Percentiles rank a stretch among this genome's conserved stretches.
Evolutionary conservation across 495 filamentous ascomycete genomes (phyloP).

Genomic region (Neurospora sp.): DNA sequence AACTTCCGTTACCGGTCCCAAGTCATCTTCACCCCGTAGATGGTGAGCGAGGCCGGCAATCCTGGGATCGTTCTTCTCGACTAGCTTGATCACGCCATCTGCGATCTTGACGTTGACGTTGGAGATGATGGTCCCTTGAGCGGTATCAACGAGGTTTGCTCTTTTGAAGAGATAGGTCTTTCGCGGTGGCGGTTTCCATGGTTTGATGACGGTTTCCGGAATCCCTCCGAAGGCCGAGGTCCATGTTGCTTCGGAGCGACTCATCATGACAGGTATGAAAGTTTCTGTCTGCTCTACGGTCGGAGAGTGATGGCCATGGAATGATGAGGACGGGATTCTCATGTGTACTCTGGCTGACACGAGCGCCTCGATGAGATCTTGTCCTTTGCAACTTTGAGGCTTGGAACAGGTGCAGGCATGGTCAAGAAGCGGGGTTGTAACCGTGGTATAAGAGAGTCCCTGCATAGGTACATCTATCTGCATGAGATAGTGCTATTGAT

Average conservation of each 20-base stretch:
- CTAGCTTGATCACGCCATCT: slow-evolving; percentile 14
- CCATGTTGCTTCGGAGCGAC: not conserved
- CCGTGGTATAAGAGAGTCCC: not conserved
- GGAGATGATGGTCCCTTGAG: slow-evolving; percentile 15
- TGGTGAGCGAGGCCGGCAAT: not conserved
- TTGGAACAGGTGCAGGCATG: not conserved
- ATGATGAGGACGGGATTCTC: not conserved
- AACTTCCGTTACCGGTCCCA: slow-evolving; percentile 13
- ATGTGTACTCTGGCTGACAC: not conserved
- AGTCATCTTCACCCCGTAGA: not conserved
- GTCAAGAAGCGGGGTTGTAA: not conserved
- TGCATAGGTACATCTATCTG: not conserved
- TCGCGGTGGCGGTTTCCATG: slow-evolving; percentile 22
- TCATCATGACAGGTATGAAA: not conserved
- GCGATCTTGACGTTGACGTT: slow-evolving; percentile 19
- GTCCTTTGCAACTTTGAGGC: not conserved
- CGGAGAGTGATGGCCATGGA: not conserved
- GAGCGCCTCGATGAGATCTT: not conserved
- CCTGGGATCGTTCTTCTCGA: not conserved
- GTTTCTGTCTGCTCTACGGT: not conserved
- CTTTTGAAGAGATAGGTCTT: slow-evolving; percentile 18
- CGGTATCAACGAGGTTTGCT: slow-evolving; percentile 25
- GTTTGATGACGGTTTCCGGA: slow-evolving; percentile 20
- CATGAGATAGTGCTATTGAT: not conserved
- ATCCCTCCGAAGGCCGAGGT: not conserved